Percentiles rank a stretch among this genome's conserved stretches.
phyloP scores from a whole-genome alignment of 768 basidiomycete species.

The Tricholoma terreum region DNA sequence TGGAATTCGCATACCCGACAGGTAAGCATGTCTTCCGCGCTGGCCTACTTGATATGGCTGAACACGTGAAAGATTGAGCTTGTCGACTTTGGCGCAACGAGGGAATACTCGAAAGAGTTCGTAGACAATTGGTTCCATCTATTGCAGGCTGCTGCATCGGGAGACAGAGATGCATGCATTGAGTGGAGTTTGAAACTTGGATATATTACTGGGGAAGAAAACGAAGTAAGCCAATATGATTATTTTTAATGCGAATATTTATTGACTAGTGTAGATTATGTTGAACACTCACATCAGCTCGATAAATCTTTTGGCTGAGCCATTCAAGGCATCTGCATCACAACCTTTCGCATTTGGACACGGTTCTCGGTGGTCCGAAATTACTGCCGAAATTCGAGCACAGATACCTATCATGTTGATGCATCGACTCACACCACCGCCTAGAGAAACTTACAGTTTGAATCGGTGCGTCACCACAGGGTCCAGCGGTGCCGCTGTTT shows the following conservation, averaged over 20 bases:
- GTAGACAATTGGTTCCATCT: conserved; percentile 85
- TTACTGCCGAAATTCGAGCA: conserved; percentile 73
- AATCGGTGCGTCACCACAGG: conserved; percentile 60
- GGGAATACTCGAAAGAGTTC: conserved; percentile 80
- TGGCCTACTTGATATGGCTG: neutral
- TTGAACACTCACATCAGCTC: conserved; percentile 81
- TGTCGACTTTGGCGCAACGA: conserved; percentile 95
- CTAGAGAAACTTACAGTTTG: conserved; percentile 90
- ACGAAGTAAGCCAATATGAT: conserved; percentile 48
- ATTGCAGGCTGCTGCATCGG: conserved; percentile 73
- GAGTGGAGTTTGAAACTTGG: conserved; percentile 78
- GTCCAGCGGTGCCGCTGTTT: neutral
- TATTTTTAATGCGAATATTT: neutral
- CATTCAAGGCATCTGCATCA: conserved; percentile 63
- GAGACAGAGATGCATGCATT: conserved; percentile 64
- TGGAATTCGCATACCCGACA: conserved; percentile 69
- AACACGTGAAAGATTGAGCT: conserved; percentile 59
- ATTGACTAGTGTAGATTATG: conserved; percentile 60
- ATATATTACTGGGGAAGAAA: conserved; percentile 88
- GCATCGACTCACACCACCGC: conserved; percentile 88
- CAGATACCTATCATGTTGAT: conserved; percentile 89
- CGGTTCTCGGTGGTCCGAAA: conserved; percentile 59
- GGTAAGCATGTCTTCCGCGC: conserved; percentile 32
- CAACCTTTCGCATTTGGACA: conserved; percentile 82
- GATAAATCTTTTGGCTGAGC: conserved; percentile 79